Evolutionary conservation across 352 stramenopile genomes (phyloP).

Genomic region (Phytophthora litchii): DNA sequence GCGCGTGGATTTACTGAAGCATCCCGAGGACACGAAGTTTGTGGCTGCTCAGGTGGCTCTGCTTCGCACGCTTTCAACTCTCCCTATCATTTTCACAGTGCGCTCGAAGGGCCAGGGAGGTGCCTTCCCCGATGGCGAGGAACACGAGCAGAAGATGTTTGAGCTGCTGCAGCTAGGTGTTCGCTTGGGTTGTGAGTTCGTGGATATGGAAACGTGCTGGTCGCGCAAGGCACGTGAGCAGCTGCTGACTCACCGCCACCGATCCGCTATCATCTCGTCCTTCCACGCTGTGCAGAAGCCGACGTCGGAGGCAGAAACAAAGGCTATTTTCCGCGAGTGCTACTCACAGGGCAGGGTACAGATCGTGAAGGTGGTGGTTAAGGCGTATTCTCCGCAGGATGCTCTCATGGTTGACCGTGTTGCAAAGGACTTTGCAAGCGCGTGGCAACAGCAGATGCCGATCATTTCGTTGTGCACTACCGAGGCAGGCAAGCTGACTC

Average conservation of each 20-base stretch:
- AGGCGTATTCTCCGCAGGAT: conserved; percentile 83
- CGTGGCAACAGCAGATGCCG: conserved; percentile 84
- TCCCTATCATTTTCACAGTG: conserved; percentile 98
- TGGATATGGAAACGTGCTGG: conserved; percentile 96
- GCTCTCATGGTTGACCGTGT: conserved; percentile 86
- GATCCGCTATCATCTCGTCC: conserved; percentile 76
- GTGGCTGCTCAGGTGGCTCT: conserved; percentile 76
- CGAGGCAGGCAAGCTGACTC: conserved; percentile 91
- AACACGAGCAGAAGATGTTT: conserved; percentile 86
- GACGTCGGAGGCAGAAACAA: conserved; percentile 52
- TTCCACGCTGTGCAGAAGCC: conserved; percentile 72
- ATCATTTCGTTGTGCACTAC: conserved; percentile 95
- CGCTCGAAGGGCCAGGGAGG: conserved; percentile 94
- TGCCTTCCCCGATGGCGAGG: conserved; percentile 91
- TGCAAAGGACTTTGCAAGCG: conserved; percentile 52
- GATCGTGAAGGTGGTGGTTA: conserved; percentile 92
- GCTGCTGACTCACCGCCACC: conserved; percentile 47
- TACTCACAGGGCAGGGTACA: conserved; percentile 77
- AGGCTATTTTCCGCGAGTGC: conserved; percentile 70
- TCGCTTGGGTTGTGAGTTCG: conserved; percentile 93
- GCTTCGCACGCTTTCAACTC: conserved; percentile 85
- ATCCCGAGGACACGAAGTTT: conserved; percentile 55
- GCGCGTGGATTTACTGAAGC: conserved; percentile 92
- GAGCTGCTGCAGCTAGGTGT: conserved; percentile 91
- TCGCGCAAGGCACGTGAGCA: conserved; percentile 68